Conservation (phyloP, 1,284 basidiomycete species). For the Cutaneotrichosporon sp. region DNA sequence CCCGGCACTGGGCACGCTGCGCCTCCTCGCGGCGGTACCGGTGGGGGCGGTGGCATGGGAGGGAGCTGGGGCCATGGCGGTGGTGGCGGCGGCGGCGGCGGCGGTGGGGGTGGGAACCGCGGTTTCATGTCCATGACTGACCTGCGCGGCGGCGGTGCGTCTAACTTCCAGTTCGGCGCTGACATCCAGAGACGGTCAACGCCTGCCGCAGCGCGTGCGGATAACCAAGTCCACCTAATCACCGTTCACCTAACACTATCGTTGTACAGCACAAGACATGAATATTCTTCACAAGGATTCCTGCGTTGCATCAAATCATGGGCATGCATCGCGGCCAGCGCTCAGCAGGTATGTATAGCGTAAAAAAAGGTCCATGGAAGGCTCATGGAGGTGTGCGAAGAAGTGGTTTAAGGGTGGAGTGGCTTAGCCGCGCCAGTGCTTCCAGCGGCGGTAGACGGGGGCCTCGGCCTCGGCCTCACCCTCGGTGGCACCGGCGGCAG, state of each 20-base stretch:
- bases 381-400: not conserved
- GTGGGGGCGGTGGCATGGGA: too few relatives aligned
- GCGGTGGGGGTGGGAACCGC: constrained; percentile 14
- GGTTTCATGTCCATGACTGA: constrained; percentile 48
- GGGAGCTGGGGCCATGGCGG: too few relatives aligned
- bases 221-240: constrained; percentile 20
- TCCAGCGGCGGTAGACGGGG: constrained; percentile 15
- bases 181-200: constrained; percentile 32
- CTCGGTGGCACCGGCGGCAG: not conserved
- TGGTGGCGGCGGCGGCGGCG: constrained; percentile 24
- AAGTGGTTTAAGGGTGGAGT: not conserved
- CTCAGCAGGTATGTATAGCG: constrained; percentile 4
- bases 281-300: constrained; percentile 7
- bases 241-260: not conserved
- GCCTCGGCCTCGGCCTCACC: not conserved
- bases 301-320: not conserved
- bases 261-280: not conserved
- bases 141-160: constrained; percentile 42
- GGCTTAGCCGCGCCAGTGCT: constrained; percentile 20
- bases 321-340: constrained; percentile 12
- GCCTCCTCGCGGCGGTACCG: too few relatives aligned
- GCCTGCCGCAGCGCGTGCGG: constrained; percentile 44
- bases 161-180: not conserved
- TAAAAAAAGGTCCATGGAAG: constrained; percentile 7
- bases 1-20: not conserved